phyloP scores from a whole-genome alignment of 2,329 filamentous ascomycete species.

The Penicillium sp. region DNA sequence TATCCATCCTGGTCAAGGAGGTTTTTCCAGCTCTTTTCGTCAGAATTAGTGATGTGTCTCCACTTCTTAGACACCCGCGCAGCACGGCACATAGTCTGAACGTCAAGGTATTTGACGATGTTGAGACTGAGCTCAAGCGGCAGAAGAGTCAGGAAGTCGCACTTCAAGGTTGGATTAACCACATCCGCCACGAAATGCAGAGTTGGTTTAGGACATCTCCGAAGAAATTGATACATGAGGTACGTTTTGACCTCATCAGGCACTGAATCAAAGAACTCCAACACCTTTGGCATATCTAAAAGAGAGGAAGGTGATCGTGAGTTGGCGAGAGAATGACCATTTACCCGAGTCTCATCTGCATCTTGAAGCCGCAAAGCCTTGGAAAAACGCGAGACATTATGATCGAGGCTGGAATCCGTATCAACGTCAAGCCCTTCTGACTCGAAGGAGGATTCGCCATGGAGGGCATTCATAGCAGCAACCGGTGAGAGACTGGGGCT shows the following conservation, averaged over 20 bases:
- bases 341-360: constrained; percentile 10
- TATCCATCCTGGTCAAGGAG: constrained; percentile 84
- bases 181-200: constrained; percentile 84
- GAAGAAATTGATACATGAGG: constrained; percentile 93
- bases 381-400: constrained; percentile 29
- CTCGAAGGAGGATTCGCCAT: constrained; percentile 44
- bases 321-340: constrained; percentile 16
- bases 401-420: constrained; percentile 45
- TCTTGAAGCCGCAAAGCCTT: constrained; percentile 21
- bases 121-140: constrained; percentile 85
- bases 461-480: constrained; percentile 66
- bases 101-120: constrained; percentile 80
- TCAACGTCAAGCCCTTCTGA: constrained; percentile 42
- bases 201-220: constrained; percentile 81
- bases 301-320: constrained; percentile 45
- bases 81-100: constrained; percentile 80
- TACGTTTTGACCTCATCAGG: constrained; percentile 90
- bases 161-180: constrained; percentile 91
- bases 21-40: constrained; percentile 95
- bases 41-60: constrained; percentile 84
- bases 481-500: constrained; percentile 91
- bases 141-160: constrained; percentile 81
- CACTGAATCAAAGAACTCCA: constrained; percentile 88
- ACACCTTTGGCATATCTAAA: constrained; percentile 78
- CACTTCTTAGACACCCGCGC: constrained; percentile 93